Base-by-base conservation (phyloP, 176 grass and related monocot species). In the Bonia amplexicaulis region DNA sequence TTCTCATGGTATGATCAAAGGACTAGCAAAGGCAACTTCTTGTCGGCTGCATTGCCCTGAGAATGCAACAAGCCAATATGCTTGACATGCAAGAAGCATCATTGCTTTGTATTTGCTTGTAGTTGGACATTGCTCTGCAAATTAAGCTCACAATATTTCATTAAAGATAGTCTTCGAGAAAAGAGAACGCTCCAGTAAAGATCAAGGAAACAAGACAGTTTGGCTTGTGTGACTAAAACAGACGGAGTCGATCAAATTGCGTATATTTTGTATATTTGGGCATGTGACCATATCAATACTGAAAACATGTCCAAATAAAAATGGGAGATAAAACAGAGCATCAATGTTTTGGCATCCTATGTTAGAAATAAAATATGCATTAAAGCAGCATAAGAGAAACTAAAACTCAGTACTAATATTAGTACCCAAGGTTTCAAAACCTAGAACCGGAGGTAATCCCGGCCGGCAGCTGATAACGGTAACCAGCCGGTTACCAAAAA, bases 111-210 rank as follows among this genome's bases (percentile, higher is more conserved):
- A 62, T 19, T 68, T 58, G 40, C 62, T 74, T 29, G n/a, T 41
- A 23, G 12, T 69, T 80, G 19, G 52, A 80, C 77, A 76, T 89
- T 79, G 74, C 76, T 75, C 82, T 81, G 70, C 31, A 76, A 79
- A 81, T 89, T 60, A 80, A 63, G 57, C 7, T 41, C 39, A 85
- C 37, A 39, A 59, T 1, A 10, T n/a, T 10, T 45, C 44, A 2
- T 9, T 45, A 45, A 45, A 45, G 44, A 45, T 45, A 45, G 44
- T 45, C 44, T 45, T 45, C 7, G 1, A 45, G 42, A 45, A 45
- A 45, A 45, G 9, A 45, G 35, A 37, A 45, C 2, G 44, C 2
- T 49, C 81, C 51, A 81, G 69, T 63, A 85, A 69, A 23, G 9
- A 84, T 79, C 9, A 84, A 44, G 17, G 12, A 73, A 73, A 73